Conservation (phyloP, 2,329 filamentous ascomycete genomes). For the Zasmidium angulare region DNA sequence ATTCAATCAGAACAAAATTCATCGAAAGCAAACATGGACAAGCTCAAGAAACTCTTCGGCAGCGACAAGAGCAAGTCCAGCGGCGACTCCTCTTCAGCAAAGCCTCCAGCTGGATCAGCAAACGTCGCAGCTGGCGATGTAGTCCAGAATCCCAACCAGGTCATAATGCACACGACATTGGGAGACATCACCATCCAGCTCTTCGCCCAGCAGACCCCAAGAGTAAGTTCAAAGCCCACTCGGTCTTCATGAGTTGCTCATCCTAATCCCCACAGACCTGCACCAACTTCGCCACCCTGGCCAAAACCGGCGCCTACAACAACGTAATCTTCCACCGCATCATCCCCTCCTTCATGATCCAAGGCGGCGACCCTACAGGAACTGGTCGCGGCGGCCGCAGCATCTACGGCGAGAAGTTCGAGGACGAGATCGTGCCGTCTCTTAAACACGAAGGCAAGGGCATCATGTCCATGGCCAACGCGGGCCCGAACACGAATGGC, state of each 20-base stretch:
- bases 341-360: conserved; percentile 95
- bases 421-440: conserved; percentile 80
- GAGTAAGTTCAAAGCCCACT: conserved; percentile 19
- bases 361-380: conserved; percentile 52
- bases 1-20: neutral
- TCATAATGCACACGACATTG: conserved; percentile 34
- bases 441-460: conserved; percentile 78
- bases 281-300: conserved; percentile 37
- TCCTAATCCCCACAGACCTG: no score
- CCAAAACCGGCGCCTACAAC: conserved; percentile 32
- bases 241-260: neutral
- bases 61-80: conserved; percentile 15
- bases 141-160: conserved; percentile 26
- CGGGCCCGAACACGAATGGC: conserved; percentile 87
- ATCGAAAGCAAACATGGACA: conserved; percentile 17
- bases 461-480: conserved; percentile 90
- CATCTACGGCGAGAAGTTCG: conserved; percentile 89
- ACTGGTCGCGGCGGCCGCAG: conserved; percentile 60
- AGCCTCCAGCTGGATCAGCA: conserved; percentile 11
- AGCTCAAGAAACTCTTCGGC: conserved; percentile 24
- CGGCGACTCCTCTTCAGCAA: neutral
- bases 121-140: conserved; percentile 11
- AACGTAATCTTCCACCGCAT: conserved; percentile 39
- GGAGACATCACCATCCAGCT: conserved; percentile 36
- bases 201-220: conserved; percentile 34